phyloP scores from a whole-genome alignment of 306 rosid genomes.

The Vigna unguiculata region DNA sequence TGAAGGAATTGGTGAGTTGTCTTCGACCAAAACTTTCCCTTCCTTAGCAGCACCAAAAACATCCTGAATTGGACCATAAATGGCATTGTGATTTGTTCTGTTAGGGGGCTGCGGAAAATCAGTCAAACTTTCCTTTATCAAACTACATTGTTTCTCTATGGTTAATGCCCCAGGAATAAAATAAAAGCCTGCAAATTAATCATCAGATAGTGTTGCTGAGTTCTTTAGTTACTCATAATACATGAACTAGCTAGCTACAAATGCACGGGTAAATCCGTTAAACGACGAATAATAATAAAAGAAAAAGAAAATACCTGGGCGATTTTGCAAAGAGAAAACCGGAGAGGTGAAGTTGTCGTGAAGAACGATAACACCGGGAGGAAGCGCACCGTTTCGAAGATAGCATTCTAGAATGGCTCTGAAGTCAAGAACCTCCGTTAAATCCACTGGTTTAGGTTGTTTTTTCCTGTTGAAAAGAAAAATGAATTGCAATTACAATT shows the following conservation, averaged over 20 bases:
- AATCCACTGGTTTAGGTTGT: conserved; percentile 72
- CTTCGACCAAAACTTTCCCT: conserved; percentile 62
- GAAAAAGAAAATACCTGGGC: conserved; percentile 61
- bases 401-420: conserved; percentile 63
- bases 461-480: conserved; percentile 59
- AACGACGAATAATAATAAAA: neutral
- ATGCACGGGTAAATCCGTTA: neutral
- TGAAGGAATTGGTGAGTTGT: conserved; percentile 37
- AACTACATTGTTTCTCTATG: conserved; percentile 71
- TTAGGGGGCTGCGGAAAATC: conserved; percentile 92
- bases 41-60: conserved; percentile 70
- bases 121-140: conserved; percentile 78
- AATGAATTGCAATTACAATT: conserved; percentile 15
- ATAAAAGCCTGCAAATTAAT: conserved; percentile 67
- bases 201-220: neutral
- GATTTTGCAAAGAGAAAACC: conserved; percentile 72
- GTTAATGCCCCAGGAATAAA: conserved; percentile 78
- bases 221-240: conserved; percentile 20
- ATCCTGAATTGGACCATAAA: conserved; percentile 71
- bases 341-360: conserved; percentile 53
- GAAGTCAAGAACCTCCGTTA: conserved; percentile 85
- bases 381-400: conserved; percentile 55
- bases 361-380: conserved; percentile 53
- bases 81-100: conserved; percentile 91
- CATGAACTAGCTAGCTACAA: conserved; percentile 9